phyloP scores from a whole-genome alignment of 805 yeast genomes.

The Wickerhamomyces canadensis region DNA sequence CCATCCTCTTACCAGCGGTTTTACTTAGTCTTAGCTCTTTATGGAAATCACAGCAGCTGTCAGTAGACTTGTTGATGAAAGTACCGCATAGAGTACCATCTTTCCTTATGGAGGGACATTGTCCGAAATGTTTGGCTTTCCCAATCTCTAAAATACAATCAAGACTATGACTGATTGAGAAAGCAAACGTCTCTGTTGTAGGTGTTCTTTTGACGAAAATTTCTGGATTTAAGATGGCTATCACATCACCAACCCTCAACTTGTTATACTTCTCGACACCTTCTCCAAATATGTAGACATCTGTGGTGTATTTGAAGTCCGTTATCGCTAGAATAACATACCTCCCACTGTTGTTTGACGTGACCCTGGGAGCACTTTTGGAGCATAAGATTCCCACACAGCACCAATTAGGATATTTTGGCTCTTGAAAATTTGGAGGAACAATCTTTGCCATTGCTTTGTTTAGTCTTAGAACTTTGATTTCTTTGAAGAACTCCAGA shows the following conservation, averaged over 20 bases:
- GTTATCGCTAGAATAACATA: slow-evolving; percentile 61
- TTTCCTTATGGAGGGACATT: slow-evolving; percentile 45
- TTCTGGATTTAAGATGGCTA: slow-evolving; percentile 72
- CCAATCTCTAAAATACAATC: slow-evolving; percentile 71
- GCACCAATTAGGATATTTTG: slow-evolving; percentile 73
- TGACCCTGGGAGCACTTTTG: slow-evolving; percentile 48
- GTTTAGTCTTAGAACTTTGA: slow-evolving; percentile 51
- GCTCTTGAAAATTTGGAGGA: slow-evolving; percentile 67
- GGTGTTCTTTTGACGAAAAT: slow-evolving; percentile 32
- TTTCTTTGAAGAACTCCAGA: slow-evolving; percentile 35
- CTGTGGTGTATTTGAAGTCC: slow-evolving; percentile 56
- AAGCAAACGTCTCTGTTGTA: slow-evolving; percentile 1
- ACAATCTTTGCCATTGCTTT: slow-evolving; percentile 57
- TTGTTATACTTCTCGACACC: slow-evolving; percentile 73
- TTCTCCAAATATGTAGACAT: slow-evolving; percentile 57
- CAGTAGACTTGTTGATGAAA: slow-evolving; percentile 50
- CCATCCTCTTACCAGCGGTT: slow-evolving; percentile 63
- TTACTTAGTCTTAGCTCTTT: slow-evolving; percentile 49
- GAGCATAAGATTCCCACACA: slow-evolving; percentile 60
- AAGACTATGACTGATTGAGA: slow-evolving; percentile 41
- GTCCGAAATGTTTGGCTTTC: slow-evolving; percentile 56
- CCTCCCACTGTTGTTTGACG: slow-evolving; percentile 41
- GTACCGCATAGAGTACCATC: slow-evolving; percentile 51
- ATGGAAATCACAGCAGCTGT: slow-evolving; percentile 68
- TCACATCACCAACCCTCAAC: slow-evolving; percentile 64